phyloP scores from a whole-genome alignment of 208 protist genomes.

The Vickermania ingenoplastis region DNA sequence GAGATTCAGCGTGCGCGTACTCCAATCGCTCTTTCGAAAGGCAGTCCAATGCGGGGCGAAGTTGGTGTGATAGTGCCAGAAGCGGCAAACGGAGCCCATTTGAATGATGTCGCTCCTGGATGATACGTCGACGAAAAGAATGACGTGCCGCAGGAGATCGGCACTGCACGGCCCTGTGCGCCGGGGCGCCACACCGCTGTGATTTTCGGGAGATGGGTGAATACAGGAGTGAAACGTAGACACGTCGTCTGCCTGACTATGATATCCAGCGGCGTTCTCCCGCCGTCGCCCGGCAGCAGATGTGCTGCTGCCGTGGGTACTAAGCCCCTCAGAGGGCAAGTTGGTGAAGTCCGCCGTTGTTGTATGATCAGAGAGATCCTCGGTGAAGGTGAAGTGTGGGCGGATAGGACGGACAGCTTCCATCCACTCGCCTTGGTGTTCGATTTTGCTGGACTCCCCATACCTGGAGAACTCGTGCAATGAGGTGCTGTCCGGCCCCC shows the following conservation, averaged over 20 bases:
- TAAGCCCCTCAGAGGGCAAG: not conserved
- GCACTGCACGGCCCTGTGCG: conserved; percentile 62
- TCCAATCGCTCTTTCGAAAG: conserved; percentile 50
- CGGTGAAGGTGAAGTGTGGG: not conserved
- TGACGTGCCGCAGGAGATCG: conserved; percentile 58
- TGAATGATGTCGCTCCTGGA: conserved; percentile 45
- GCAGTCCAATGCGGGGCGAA: conserved; percentile 78
- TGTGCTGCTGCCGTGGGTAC: not conserved
- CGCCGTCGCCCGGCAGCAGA: not conserved
- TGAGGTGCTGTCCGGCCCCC: too few species aligned
- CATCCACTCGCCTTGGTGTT: too few species aligned
- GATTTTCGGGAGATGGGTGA: not conserved
- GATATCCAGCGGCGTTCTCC: not conserved
- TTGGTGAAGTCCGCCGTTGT: conserved; percentile 1
- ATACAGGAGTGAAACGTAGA: conserved; percentile 74
- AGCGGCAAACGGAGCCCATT: conserved; percentile 47
- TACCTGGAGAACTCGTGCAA: too few species aligned
- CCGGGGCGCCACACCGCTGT: conserved; percentile 10
- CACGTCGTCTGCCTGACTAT: conserved; percentile 49
- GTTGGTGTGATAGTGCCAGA: conserved; percentile 77
- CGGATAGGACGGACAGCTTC: not conserved
- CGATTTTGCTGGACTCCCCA: too few species aligned
- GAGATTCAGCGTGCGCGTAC: conserved; percentile 27
- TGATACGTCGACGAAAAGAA: conserved; percentile 54
- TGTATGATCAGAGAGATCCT: conserved; percentile 3